Base-by-base conservation (phyloP, 2,329 filamentous ascomycete species). In the Thermoascus crustaceus region DNA sequence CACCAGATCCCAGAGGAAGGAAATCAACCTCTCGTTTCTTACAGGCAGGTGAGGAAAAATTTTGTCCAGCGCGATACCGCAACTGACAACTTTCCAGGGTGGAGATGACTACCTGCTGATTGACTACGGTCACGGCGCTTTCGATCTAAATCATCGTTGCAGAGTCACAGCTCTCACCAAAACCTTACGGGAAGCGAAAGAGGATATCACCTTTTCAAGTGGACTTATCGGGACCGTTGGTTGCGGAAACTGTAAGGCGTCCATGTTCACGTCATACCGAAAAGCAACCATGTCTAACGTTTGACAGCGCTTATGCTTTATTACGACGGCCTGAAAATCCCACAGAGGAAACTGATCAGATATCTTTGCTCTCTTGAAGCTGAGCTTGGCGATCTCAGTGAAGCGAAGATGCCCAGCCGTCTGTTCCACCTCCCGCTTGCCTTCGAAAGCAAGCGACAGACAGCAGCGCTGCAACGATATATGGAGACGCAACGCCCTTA, bases 401-500 rank as follows among this genome's bases (percentile, higher is more conserved):
- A 52, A 16, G 55, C 61, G 22, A 64, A 57, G 13, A 55, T 70
- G 27, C 63, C 66, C 21, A 64, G 58, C 26, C 59, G 68, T 4
- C 51, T 56, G n/a, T 68, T 69, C 50, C 57, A 53, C 20, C 54
- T 71, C 1, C 68, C 68, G 0, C 51, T 70, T 18, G 61, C 58
- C 4, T 67, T 70, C 40, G 54, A 66, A 35, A 54, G 49, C 41
- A 41, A 51, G 36, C 46, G 47, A 20, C 57, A 61, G 38, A 52
- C 65, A 13, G 67, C 72, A 21, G 76, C 76, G 0, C 68, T 77
- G 1, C 59, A 73, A 30, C 67, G 77, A 3, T 82, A 82, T 53
- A 72, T 72, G 49, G 72, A 72, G 16, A 80, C 75, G 1, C 75
- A 78, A 42, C 67, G 78, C 5, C 67, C 71, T 1, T 69, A 76